A percentile compares a stretch with the other conserved stretches of the same genome.
phyloP scores from a whole-genome alignment of 2,329 filamentous ascomycete genomes.

The Polychaeton citri region DNA sequence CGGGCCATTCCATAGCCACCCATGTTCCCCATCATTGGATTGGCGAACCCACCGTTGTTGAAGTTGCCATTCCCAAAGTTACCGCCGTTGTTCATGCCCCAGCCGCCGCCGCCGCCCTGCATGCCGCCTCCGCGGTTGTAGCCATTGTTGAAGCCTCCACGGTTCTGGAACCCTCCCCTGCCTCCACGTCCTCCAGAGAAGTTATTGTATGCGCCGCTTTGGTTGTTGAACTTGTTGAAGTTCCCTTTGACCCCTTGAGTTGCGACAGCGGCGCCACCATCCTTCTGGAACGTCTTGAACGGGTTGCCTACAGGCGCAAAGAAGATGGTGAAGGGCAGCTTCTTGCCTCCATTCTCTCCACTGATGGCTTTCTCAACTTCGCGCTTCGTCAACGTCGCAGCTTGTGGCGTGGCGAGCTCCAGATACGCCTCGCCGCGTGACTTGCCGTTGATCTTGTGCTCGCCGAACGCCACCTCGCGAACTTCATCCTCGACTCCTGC shows the following conservation, averaged over 20 bases:
- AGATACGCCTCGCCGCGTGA: conserved; percentile 88
- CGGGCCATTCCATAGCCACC: conserved; percentile 24
- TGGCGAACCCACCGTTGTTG: neutral
- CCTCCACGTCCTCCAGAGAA: conserved; percentile 20
- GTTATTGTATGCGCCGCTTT: conserved; percentile 24
- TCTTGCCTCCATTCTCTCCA: conserved; percentile 8
- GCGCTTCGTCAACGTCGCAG: conserved; percentile 73
- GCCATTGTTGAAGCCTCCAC: conserved; percentile 10
- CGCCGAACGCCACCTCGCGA: conserved; percentile 89
- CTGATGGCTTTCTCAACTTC: conserved; percentile 47
- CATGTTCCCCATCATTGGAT: conserved; percentile 14
- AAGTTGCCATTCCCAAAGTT: conserved; percentile 4
- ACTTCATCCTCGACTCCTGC: conserved; percentile 74
- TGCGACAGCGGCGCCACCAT: conserved; percentile 30
- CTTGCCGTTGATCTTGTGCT: conserved; percentile 98
- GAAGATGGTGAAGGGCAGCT: conserved; percentile 6
- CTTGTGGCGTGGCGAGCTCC: conserved; percentile 71
- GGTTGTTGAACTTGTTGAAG: conserved; percentile 29
- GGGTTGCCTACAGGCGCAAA: conserved; percentile 45
- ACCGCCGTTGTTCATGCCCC: conserved; percentile 13
- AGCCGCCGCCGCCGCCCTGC: conserved; percentile 8
- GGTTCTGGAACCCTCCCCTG: conserved; percentile 15
- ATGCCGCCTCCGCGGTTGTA: conserved; percentile 7
- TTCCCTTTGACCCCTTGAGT: conserved; percentile 34
- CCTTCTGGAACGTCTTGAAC: conserved; percentile 83